Base-by-base conservation (phyloP, 306 rosid genomes). In the Prunus kanzakura region DNA sequence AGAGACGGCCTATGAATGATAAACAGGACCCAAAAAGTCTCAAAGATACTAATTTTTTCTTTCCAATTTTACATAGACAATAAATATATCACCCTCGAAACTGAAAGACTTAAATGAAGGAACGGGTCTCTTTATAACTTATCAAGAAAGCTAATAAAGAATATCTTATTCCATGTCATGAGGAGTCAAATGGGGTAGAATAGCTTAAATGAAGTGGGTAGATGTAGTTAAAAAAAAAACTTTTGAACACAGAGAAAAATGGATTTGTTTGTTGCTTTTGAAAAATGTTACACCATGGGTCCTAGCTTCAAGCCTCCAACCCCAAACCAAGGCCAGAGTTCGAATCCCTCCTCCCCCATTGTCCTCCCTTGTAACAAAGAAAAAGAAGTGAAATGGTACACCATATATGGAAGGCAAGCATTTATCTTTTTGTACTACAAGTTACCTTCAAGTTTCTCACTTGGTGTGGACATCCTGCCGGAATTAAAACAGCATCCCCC, bases 401-500 rank as follows among this genome's bases (percentile, higher is more conserved):
- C 11, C 70, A 46, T 0, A 52, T 10, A 60, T 11, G 52, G 16
- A 49, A 49, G 52, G 16, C 52, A 12, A 49, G 1, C 13, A 49
- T 22, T 10, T 47, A 5, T 30, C 56, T 61, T 52, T 43, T 45
- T 23, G 11, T 23, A 41, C 6, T 45, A 38, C 11, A 50, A 75
- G 22, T 83, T 79, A 86, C 90, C 90, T 81, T 79, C 73, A 86
- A 72, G 71, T 86, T 81, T 72, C 87, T 64, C 52, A 84, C 86
- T 86, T 86, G 90, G 72, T 86, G 84, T 68, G 90, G 87, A 76
- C 90, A 86, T 49, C 87, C 87, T 54, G 87, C 87, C 60, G 87
- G 84, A 72, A 86, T 76, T 23, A 84, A 84, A 76, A 86, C 86
- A 19, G 79, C 89, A 62, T 83, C 89, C 57, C 89, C 89, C n/a